Conservation (phyloP, 148 eudicot genomes). For the Chenopodium berlandieri region DNA sequence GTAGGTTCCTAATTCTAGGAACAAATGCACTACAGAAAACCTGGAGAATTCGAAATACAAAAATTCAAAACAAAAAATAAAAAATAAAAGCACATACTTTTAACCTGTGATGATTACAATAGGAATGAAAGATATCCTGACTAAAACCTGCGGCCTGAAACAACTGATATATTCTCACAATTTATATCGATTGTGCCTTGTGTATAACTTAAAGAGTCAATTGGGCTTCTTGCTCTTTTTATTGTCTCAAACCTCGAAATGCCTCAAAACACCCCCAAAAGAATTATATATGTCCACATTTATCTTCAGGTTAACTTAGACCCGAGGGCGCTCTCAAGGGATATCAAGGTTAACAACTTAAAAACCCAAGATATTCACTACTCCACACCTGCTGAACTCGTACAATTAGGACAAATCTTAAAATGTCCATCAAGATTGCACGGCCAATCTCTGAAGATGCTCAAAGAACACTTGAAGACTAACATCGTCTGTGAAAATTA, state of each 20-base stretch:
- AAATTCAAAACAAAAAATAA: not conserved
- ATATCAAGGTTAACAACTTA: not conserved
- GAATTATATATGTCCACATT: conserved; percentile 25
- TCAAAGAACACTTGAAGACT: conserved; percentile 92
- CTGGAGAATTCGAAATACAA: conserved; percentile 3
- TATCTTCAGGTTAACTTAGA: not conserved
- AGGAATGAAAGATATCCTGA: conserved; percentile 11
- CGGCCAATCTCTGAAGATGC: conserved; percentile 96
- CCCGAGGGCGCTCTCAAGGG: conserved; percentile 18
- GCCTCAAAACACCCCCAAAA: conserved; percentile 21
- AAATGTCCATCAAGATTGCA: conserved; percentile 57
- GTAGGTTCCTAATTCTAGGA: not conserved
- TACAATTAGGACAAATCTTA: conserved; percentile 15
- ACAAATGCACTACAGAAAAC: conserved; percentile 8
- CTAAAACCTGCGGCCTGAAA: conserved; percentile 22
- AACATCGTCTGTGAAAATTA: conserved; percentile 92
- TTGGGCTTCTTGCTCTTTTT: conserved; percentile 19
- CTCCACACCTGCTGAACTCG: conserved; percentile 12
- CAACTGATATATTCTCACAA: conserved; percentile 12
- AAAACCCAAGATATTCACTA: conserved; percentile 13
- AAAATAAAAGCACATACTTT: not conserved
- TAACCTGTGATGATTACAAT: conserved; percentile 31
- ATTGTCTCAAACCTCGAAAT: conserved; percentile 5
- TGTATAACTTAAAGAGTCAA: conserved; percentile 30
- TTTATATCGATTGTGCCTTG: conserved; percentile 13